Conservation (phyloP, 768 basidiomycete species). For the Leccinellum rugosiceps region DNA sequence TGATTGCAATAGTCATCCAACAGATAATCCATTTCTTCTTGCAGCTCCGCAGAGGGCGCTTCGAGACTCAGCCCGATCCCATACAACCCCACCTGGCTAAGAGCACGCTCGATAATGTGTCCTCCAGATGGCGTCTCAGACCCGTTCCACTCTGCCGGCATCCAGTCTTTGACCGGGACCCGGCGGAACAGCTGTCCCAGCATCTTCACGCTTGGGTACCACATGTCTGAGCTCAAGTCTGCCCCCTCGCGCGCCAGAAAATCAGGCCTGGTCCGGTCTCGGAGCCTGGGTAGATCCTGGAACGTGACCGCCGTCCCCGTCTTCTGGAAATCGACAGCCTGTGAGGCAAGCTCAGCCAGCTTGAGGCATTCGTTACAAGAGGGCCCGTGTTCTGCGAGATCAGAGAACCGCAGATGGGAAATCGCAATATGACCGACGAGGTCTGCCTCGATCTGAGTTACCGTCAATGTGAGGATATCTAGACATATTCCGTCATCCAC, state of each 20-base stretch:
- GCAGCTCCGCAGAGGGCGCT: constrained; percentile 23
- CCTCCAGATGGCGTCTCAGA: constrained; percentile 26
- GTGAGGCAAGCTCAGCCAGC: constrained; percentile 44
- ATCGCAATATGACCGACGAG: constrained; percentile 41
- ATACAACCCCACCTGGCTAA: constrained; percentile 25
- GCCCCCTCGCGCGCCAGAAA: constrained; percentile 43
- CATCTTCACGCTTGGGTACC: constrained; percentile 41
- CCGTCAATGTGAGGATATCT: background rate
- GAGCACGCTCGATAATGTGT: constrained; percentile 21
- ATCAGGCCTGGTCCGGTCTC: constrained; percentile 34
- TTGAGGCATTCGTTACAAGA: constrained; percentile 35
- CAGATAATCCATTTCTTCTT: constrained; percentile 37
- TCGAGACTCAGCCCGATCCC: constrained; percentile 32
- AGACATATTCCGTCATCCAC: constrained; percentile 9
- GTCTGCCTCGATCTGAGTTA: constrained; percentile 35
- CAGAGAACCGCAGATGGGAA: constrained; percentile 43
- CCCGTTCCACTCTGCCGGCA: constrained; percentile 22
- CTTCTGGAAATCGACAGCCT: constrained; percentile 49
- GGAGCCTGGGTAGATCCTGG: constrained; percentile 31
- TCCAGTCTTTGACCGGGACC: constrained; percentile 36
- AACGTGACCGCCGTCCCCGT: constrained; percentile 41
- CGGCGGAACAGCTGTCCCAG: constrained; percentile 46
- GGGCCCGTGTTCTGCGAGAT: constrained; percentile 30
- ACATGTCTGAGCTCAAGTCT: constrained; percentile 18
- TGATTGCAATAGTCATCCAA: constrained; percentile 36